These are phyloP conservation scores for Fusarium sp. DNA, from an alignment of 2,329 filamentous ascomycete genomes.

Conservation along the genomic window DNA sequence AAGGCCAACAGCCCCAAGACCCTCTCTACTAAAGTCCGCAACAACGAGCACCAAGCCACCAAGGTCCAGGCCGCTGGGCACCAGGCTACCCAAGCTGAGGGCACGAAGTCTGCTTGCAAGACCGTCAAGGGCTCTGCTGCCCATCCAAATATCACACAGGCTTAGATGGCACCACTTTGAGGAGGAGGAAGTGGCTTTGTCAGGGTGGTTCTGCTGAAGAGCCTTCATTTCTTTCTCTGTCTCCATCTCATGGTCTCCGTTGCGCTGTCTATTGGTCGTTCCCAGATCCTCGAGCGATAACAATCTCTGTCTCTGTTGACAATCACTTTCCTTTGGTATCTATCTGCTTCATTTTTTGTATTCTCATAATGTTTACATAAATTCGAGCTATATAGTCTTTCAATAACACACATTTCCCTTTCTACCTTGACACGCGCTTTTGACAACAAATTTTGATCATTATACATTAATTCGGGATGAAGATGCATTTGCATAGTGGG, in stretches of 20 bases:
- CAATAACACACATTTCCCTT: neutral
- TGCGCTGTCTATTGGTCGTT: too few relatives aligned
- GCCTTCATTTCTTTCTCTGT: neutral
- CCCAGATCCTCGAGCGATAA: too few relatives aligned
- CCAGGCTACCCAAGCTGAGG: neutral
- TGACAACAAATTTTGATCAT: neutral
- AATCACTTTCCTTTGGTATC: neutral
- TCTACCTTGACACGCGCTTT: neutral
- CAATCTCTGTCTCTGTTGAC: neutral
- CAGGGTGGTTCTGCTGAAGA: neutral
- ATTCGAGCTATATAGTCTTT: neutral
- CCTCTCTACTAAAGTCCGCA: neutral
- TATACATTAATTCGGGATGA: neutral
- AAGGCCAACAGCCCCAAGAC: neutral
- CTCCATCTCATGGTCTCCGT: too few relatives aligned
- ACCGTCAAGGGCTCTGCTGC: neutral
- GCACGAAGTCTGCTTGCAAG: neutral
- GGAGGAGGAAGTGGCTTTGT: neutral
- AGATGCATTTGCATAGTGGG: slow-evolving; percentile 7
- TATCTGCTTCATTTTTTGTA: neutral
- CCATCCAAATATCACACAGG: neutral
- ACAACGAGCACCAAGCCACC: neutral
- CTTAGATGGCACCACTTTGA: rapidly evolving
- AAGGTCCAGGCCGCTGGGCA: neutral
- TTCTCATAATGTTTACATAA: neutral